These are phyloP conservation scores for Ophiostoma angusticollis DNA, from an alignment of 2,329 filamentous ascomycete species.

Conservation along the genomic window DNA sequence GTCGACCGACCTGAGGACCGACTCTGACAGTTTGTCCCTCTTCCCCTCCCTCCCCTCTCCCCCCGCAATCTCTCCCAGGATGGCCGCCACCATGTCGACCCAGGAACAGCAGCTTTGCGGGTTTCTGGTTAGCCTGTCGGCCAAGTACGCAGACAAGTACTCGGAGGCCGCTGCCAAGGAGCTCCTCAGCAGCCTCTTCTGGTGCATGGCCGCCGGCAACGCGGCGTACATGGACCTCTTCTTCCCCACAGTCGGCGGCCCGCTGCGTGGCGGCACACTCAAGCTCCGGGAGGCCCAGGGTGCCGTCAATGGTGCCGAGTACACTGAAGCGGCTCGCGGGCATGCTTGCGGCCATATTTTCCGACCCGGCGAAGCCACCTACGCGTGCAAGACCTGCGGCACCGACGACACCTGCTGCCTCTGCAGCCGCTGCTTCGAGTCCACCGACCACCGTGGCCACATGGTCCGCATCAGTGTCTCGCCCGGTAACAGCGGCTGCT, in stretches of 20 bases:
- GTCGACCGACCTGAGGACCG: constrained; percentile 6
- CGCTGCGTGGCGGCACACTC: constrained; percentile 47
- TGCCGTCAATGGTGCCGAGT: constrained; percentile 86
- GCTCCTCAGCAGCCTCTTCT: constrained; percentile 71
- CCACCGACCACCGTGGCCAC: constrained; percentile 88
- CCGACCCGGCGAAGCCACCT: constrained; percentile 84
- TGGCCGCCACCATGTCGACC: constrained; percentile 34
- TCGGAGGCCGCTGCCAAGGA: constrained; percentile 55
- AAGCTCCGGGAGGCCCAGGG: constrained; percentile 81
- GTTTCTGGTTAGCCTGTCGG: constrained; percentile 66
- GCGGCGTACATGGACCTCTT: constrained; percentile 63
- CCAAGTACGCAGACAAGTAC: constrained; percentile 62
- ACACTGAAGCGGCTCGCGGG: constrained; percentile 79
- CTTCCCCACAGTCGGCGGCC: constrained; percentile 61
- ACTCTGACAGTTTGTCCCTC: background rate
- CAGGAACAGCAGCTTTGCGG: constrained; percentile 75
- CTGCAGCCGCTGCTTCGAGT: constrained; percentile 87
- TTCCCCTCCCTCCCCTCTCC: background rate
- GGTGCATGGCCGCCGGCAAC: constrained; percentile 66
- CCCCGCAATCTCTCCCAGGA: background rate
- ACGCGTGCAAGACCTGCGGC: constrained; percentile 86
- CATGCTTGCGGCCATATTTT: constrained; percentile 97
- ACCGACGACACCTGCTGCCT: constrained; percentile 91
- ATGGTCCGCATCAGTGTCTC: constrained; percentile 61
- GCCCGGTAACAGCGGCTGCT: constrained; percentile 35